Evolutionary conservation across 257 asterid genomes (phyloP).

Genomic region (Penstemon newberryi): DNA sequence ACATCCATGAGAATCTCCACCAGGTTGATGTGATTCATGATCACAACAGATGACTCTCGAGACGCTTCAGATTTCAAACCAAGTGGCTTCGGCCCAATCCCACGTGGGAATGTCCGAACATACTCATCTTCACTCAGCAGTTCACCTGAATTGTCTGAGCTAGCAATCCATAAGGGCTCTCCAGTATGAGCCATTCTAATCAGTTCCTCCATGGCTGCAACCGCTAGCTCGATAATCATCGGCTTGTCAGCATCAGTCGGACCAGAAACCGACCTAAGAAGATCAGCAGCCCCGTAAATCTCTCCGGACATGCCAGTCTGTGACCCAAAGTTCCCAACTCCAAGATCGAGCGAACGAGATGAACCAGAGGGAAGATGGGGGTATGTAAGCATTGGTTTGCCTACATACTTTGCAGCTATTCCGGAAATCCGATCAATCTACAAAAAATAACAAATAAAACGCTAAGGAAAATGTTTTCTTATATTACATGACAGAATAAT

Average conservation of each 20-base stretch:
- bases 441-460: background rate
- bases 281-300: slow-evolving; percentile 49
- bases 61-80: slow-evolving; percentile 54
- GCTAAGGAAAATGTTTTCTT: too few species aligned
- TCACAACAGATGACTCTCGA: slow-evolving; percentile 49
- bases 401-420: slow-evolving; percentile 70
- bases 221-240: slow-evolving; percentile 68
- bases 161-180: slow-evolving; percentile 69
- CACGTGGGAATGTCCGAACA: slow-evolving; percentile 39
- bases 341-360: slow-evolving; percentile 55
- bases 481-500: too few species aligned
- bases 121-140: slow-evolving; percentile 48
- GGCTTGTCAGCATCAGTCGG: slow-evolving; percentile 68
- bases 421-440: slow-evolving; percentile 80
- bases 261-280: slow-evolving; percentile 63
- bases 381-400: slow-evolving; percentile 57
- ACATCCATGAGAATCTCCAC: slow-evolving; percentile 62
- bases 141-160: slow-evolving; percentile 31
- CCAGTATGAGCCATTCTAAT: slow-evolving; percentile 65
- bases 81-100: slow-evolving; percentile 49
- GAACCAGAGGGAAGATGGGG: slow-evolving; percentile 47
- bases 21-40: slow-evolving; percentile 48
- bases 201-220: slow-evolving; percentile 83
- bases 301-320: slow-evolving; percentile 46
- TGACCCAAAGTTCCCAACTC: slow-evolving; percentile 48